Evolutionary conservation across 192 early-diverging fungal species (phyloP).

Genomic region (Coemansia sp.): DNA sequence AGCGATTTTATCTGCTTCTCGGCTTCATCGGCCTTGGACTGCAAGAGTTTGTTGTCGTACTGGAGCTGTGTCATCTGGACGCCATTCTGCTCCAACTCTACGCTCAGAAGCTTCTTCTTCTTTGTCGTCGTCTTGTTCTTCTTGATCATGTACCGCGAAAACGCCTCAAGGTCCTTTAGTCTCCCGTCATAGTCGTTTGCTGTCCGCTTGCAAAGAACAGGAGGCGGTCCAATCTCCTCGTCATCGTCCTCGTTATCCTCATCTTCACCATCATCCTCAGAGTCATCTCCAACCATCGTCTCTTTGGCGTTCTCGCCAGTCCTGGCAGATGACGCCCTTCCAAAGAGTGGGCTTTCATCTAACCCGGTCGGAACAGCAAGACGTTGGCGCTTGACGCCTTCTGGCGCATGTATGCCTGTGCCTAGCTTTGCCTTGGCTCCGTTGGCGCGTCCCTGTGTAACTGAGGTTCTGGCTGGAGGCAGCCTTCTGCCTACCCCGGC

Average conservation of each 20-base stretch:
- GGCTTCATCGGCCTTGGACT: conserved; percentile 30
- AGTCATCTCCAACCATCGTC: not conserved
- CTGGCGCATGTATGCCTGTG: not conserved
- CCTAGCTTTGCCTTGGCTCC: not conserved
- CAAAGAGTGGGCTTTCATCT: not conserved
- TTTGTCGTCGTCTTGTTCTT: conserved; percentile 53
- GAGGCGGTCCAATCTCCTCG: conserved; percentile 33
- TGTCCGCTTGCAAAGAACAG: conserved; percentile 19
- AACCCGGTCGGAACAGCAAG: conserved; percentile 9
- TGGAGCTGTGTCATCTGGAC: conserved; percentile 45
- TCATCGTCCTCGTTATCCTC: conserved; percentile 23
- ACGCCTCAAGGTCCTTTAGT: conserved; percentile 73
- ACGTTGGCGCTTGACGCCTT: conserved; percentile 29
- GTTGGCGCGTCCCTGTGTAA: conserved; percentile 30
- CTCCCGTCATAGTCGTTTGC: conserved; percentile 61
- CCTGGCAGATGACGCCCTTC: not conserved
- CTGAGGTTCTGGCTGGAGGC: conserved; percentile 27
- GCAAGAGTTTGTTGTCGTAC: conserved; percentile 35
- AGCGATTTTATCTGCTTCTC: conserved; percentile 25
- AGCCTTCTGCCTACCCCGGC: conserved; percentile 27
- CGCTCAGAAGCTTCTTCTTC: conserved; percentile 55
- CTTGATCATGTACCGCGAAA: conserved; percentile 51
- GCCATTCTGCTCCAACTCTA: conserved; percentile 56
- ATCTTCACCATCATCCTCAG: conserved; percentile 10
- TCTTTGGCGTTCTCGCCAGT: not conserved